phyloP scores from a whole-genome alignment of 1,139 yeast genomes.

The Diutina siamensis region DNA sequence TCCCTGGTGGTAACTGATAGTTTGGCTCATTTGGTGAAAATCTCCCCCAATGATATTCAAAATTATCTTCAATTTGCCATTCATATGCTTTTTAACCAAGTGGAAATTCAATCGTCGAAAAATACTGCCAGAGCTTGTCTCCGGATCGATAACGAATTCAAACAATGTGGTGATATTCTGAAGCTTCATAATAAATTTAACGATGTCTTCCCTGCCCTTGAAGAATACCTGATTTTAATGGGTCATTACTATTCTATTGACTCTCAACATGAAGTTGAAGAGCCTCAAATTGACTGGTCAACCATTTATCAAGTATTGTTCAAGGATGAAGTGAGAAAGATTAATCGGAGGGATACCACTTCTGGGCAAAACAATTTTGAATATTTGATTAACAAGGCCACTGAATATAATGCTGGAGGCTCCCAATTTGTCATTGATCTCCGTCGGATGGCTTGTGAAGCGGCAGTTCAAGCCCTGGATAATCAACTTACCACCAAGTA shows the following conservation, averaged over 20 bases:
- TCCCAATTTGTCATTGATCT: conserved; percentile 21
- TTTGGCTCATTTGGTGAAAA: conserved; percentile 18
- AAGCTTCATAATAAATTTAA: conserved; percentile 29
- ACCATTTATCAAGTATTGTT: conserved; percentile 17
- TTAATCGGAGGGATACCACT: conserved; percentile 19
- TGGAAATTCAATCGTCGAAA: conserved; percentile 40
- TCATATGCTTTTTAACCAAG: conserved; percentile 37
- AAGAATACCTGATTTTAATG: conserved; percentile 28
- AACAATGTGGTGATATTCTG: conserved; percentile 39
- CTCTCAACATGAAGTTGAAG: conserved; percentile 8
- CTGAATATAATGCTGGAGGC: conserved; percentile 10
- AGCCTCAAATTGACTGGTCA: conserved; percentile 18
- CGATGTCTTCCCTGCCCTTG: conserved; percentile 25
- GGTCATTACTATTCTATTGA: conserved; percentile 23
- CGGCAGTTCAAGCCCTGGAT: conserved; percentile 23
- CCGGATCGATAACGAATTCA: conserved; percentile 56
- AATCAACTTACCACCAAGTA: conserved; percentile 14
- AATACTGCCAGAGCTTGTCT: conserved; percentile 47
- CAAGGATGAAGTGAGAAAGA: conserved; percentile 15
- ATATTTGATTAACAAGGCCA: conserved; percentile 17
- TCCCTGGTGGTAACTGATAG: conserved; percentile 13
- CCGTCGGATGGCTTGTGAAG: conserved; percentile 36
- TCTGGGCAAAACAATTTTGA: conserved; percentile 21
- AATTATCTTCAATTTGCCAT: conserved; percentile 24
- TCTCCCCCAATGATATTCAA: conserved; percentile 23